Percentiles rank a stretch among this genome's conserved stretches.
Conservation (phyloP, 176 grass and related monocot species). For the Musa acuminata region DNA sequence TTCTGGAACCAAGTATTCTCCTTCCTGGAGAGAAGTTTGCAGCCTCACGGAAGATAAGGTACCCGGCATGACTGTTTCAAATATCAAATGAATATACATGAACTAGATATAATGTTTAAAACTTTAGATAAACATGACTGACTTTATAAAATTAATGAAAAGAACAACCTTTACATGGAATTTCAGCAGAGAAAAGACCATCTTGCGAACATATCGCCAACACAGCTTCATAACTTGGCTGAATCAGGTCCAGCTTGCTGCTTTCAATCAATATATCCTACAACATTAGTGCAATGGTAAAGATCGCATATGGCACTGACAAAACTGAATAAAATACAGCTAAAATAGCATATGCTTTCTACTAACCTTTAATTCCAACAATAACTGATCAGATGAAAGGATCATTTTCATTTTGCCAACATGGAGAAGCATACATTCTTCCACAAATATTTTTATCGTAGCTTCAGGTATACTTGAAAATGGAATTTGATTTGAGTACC, state of each 20-base stretch:
- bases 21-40: no score
- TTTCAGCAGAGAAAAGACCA: no score
- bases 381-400: background rate
- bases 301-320: background rate
- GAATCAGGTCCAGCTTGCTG: background rate
- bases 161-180: no score
- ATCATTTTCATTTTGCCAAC: conserved; percentile 1
- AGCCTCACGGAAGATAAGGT: background rate
- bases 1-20: no score
- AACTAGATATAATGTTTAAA: background rate
- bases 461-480: background rate
- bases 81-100: background rate
- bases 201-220: background rate
- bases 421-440: background rate
- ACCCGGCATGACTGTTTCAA: background rate
- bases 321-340: background rate
- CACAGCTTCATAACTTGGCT: background rate
- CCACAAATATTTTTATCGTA: background rate
- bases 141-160: no score
- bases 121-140: no score
- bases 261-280: background rate
- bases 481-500: background rate
- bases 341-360: background rate
- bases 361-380: background rate
- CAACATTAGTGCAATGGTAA: no score